Base-by-base conservation (phyloP, 1,139 yeast species). In the Scheffersomyces stambukii region DNA sequence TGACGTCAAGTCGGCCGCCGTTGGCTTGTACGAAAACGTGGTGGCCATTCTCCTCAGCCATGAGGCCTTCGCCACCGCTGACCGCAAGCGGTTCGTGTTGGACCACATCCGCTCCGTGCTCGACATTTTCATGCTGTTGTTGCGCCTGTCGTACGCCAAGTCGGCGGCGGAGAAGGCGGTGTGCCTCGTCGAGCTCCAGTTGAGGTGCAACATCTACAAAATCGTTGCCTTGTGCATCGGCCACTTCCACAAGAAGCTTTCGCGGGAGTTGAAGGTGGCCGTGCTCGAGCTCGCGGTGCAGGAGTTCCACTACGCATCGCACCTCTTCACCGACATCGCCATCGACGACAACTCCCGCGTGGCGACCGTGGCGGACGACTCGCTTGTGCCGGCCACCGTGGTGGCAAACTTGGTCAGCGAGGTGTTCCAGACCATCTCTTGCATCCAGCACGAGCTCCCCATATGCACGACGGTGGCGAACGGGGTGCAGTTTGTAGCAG, bases 31-130 rank as follows among this genome's bases (percentile, higher is more conserved):
- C 44, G 68, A 69, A 30, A 62, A 70, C 7, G 70, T 81, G 11
- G 50, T 78, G 25, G 54, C 60, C 14, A 78, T 73, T 30, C 59
- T 81, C 34, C 68, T 70, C 36, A 64, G 74, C 30, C 74, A 79
- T 0, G 77, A 72, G 31, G 72, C 77, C 0, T 56, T 63, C 24
- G 52, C 50, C 6, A 54, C 52, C 32, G 45, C 48, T 2, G 40
- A 42, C 3, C 57, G 75, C 28, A 55, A 56, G 33, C 35, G 36
- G n/a, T 45, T 52, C 11, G 66, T 63, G 3, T 36, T 47, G 15
- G 43, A 45, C 8, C 68, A 63, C 34, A 37, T 64, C 6, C 39
- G 31, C 3, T 36, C 35, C 7, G 41, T 55, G 6, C 39, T 45
- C 10, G 35, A 43, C 6, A 33, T 54, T 11, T 50, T 54, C 19